Evolutionary conservation across 2,329 filamentous ascomycete genomes (phyloP).

Genomic region (Pyrenophora tritici-repentis): DNA sequence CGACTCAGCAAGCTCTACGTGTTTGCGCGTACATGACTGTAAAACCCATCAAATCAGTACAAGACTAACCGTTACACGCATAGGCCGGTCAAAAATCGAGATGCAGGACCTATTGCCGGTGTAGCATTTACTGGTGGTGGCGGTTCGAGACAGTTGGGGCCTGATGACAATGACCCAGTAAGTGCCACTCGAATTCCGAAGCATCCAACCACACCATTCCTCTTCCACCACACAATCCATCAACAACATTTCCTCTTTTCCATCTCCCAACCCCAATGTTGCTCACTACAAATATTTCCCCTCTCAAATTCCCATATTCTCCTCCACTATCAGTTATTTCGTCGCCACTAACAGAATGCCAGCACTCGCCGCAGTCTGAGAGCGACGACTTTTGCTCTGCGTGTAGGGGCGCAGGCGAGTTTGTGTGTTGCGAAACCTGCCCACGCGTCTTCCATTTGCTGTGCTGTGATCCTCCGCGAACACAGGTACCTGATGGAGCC

Average conservation of each 20-base stretch:
- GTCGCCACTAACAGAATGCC: slow-evolving; percentile 49
- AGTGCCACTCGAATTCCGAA: slow-evolving; percentile 52
- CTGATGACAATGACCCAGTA: slow-evolving; percentile 62
- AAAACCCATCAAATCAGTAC: slow-evolving; percentile 30
- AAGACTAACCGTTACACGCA: slow-evolving; percentile 39
- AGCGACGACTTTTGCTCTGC: slow-evolving; percentile 91
- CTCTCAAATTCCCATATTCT: slow-evolving; percentile 42
- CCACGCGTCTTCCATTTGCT: slow-evolving; percentile 86
- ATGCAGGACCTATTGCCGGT: slow-evolving; percentile 66
- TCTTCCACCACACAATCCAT: slow-evolving; percentile 45
- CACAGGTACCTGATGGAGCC: slow-evolving; percentile 38
- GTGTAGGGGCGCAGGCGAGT: slow-evolving; percentile 80
- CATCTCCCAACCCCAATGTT: slow-evolving; percentile 41
- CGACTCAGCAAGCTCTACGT: slow-evolving; percentile 43
- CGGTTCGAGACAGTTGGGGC: slow-evolving; percentile 66
- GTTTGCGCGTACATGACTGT: slow-evolving; percentile 27
- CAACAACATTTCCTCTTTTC: slow-evolving; percentile 34
- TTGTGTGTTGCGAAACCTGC: slow-evolving; percentile 94
- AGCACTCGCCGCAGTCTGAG: slow-evolving; percentile 54
- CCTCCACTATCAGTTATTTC: slow-evolving; percentile 42
- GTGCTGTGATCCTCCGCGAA: slow-evolving; percentile 77
- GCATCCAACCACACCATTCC: slow-evolving; percentile 49
- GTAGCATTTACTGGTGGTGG: slow-evolving; percentile 62
- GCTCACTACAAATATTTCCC: slow-evolving; percentile 33
- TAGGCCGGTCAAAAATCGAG: slow-evolving; percentile 78